Base-by-base conservation (phyloP, 1,284 basidiomycete species). In the Cystobasidium pallidum region DNA sequence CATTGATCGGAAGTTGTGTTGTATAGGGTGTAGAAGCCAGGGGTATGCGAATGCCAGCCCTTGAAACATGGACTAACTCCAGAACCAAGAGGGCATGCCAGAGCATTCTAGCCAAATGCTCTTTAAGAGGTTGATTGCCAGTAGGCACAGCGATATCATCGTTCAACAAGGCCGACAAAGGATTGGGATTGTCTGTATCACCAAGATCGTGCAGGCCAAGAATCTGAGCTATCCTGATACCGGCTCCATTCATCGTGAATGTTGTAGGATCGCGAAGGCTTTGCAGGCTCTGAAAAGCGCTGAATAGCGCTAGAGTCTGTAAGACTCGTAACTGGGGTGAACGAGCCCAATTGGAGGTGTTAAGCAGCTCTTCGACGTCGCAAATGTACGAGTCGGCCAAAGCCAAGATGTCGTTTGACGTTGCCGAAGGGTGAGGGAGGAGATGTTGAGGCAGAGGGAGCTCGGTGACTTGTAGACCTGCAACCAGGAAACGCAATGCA, bases 331-430 rank as follows among this genome's bases (percentile, higher is more conserved):
- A n/a, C 47, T 70, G 67, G 10, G 67, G 67, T 45, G 30, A 36
- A 2, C 67, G 55, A 10, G 55, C 30, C 67, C 67, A 70, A 24
- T 70, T 17, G 4, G 58, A 15, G 8, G 67, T 43, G 17, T 32
- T 52, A n/a, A 70, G 58, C 1, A 70, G 47, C 7, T 70, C 67
- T 34, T 70, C 67, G 2, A 62, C 67, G 39, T 70, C 67, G 41
- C 32, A 57, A 6, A 70, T 36, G 39, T 58, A 62, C 2, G 43
- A 47, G n/a, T 70, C 54, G 21, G 67, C 55, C 13, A 43, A 34
- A 11, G 21, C 30, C 2, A 62, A 21, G 19, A 61, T 52, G 2
- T 70, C 67, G 21, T 2, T 2, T 7, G 41, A 43, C 8, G 67
- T 36, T 2, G 45, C 57, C 4, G 41, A 36, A 11, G 55, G 39